phyloP scores from a whole-genome alignment of 768 basidiomycete species.

The Cystobasidium tubakii region DNA sequence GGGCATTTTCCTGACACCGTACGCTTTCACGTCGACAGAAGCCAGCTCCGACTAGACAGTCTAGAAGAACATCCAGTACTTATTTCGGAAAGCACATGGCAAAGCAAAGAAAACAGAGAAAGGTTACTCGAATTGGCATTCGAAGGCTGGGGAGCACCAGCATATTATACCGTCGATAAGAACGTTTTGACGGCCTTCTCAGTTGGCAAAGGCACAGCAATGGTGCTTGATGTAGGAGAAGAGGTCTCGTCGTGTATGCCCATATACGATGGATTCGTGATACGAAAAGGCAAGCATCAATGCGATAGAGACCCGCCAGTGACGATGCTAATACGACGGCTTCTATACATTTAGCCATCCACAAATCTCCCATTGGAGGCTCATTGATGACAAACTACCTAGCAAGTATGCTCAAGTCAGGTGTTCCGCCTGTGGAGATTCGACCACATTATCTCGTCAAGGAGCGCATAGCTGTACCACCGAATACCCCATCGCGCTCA shows the following conservation, averaged over 20 bases:
- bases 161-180: slow-evolving; percentile 92
- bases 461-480: slow-evolving; percentile 65
- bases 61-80: slow-evolving; percentile 75
- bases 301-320: too few relatives aligned
- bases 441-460: slow-evolving; percentile 81
- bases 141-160: slow-evolving; percentile 88
- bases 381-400: slow-evolving; percentile 66
- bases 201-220: slow-evolving; percentile 91
- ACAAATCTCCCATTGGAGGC: slow-evolving; percentile 51
- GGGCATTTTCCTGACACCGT: neutral
- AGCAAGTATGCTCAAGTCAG: slow-evolving; percentile 35
- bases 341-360: slow-evolving; percentile 59
- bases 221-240: slow-evolving; percentile 90
- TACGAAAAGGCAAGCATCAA: slow-evolving; percentile 75
- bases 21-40: slow-evolving; percentile 9
- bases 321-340: neutral
- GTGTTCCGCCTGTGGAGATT: slow-evolving; percentile 56
- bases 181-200: slow-evolving; percentile 94
- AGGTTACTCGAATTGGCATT: slow-evolving; percentile 96
- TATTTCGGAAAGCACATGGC: slow-evolving; percentile 94
- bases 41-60: slow-evolving; percentile 40
- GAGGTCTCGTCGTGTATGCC: slow-evolving; percentile 85
- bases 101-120: slow-evolving; percentile 83
- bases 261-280: slow-evolving; percentile 93
- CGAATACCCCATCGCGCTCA: slow-evolving; percentile 61